Evolutionary conservation across 768 basidiomycete genomes (phyloP).

Genomic region (Clavulina sp.): DNA sequence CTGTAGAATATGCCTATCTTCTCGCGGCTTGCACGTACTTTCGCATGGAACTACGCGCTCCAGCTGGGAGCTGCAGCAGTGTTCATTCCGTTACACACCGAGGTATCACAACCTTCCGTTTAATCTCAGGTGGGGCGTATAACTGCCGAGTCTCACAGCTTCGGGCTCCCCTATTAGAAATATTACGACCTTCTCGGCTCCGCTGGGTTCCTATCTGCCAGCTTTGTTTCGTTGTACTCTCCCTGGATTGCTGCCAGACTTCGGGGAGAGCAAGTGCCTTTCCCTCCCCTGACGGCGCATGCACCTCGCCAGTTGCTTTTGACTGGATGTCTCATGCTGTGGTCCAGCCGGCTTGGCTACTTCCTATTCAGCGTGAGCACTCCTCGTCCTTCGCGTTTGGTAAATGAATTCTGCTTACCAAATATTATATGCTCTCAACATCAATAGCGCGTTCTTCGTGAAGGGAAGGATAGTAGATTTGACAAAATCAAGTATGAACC

Average conservation of each 20-base stretch:
- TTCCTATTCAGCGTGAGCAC: conserved; percentile 35
- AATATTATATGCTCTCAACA: not conserved
- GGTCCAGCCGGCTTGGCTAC: conserved; percentile 43
- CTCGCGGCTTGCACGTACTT: too few species aligned
- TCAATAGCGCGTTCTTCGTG: conserved; percentile 20
- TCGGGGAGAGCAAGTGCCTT: too few species aligned
- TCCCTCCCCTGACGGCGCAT: conserved; percentile 24
- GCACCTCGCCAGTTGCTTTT: conserved; percentile 35
- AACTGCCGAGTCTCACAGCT: too few species aligned
- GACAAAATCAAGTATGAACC: conserved; percentile 37
- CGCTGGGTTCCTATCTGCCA: conserved; percentile 45
- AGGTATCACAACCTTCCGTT: too few species aligned
- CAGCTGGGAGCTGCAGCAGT: too few species aligned
- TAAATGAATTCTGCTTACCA: not conserved
- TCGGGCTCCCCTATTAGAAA: conserved; percentile 27
- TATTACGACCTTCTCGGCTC: conserved; percentile 53
- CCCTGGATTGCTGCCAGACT: conserved; percentile 29
- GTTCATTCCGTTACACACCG: too few species aligned
- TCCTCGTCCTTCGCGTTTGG: not conserved
- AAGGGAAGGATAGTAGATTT: conserved; percentile 49
- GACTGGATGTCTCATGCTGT: conserved; percentile 37
- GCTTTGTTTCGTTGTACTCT: conserved; percentile 43
- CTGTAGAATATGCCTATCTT: too few species aligned
- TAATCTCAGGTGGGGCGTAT: too few species aligned
- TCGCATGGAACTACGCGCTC: too few species aligned